These are phyloP conservation scores for Pestalotiopsis fici DNA, from an alignment of 2,329 filamentous ascomycete species.

Conservation along the genomic window DNA sequence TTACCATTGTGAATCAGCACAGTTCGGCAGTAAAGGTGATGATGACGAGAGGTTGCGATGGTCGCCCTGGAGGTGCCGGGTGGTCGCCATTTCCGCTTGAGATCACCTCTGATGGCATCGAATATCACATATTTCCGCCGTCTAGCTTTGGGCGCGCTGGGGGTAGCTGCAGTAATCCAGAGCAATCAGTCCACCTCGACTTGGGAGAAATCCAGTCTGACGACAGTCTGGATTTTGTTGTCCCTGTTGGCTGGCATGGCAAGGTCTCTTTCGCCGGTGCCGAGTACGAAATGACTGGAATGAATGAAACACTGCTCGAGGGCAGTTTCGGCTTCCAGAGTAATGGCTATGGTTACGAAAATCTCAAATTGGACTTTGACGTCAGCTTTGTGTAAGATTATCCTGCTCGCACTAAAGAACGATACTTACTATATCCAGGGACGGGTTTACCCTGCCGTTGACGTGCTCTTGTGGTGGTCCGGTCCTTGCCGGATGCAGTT, in stretches of 20 bases:
- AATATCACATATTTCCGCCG: neutral
- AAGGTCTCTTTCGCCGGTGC: neutral
- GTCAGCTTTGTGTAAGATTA: conserved; percentile 4
- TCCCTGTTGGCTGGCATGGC: neutral
- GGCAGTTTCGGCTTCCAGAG: neutral
- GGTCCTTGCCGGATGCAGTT: neutral
- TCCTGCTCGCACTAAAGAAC: neutral
- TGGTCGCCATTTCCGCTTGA: neutral
- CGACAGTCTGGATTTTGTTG: neutral
- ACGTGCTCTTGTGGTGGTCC: conserved; percentile 1
- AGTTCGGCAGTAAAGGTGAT: neutral
- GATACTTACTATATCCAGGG: neutral
- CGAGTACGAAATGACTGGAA: neutral
- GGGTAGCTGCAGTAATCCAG: neutral
- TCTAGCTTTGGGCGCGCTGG: neutral
- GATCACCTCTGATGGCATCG: neutral
- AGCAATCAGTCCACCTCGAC: neutral
- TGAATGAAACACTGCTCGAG: neutral
- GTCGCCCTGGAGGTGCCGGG: neutral
- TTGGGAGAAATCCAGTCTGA: neutral
- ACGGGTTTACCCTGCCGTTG: neutral
- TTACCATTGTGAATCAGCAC: neutral
- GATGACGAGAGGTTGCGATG: neutral
- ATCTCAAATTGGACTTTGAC: neutral
- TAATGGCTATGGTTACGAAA: neutral